Base-by-base conservation (phyloP, 2,329 filamentous ascomycete genomes). In the Elsinoe perseae region DNA sequence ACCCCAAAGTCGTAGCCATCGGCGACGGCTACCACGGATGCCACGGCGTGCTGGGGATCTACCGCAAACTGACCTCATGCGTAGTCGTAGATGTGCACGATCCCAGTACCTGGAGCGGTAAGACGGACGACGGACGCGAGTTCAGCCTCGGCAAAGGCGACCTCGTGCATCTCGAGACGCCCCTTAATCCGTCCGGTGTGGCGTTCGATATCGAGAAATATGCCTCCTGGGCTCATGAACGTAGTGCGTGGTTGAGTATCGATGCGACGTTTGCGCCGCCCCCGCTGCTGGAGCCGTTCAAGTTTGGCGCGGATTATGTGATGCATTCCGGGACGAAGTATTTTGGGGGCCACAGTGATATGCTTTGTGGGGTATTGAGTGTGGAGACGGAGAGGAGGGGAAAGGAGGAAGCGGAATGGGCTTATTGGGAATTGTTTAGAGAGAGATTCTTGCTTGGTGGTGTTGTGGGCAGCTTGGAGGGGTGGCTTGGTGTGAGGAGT, bases 301-400 rank as follows among this genome's bases (percentile, higher is more conserved):
- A 70, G 25, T 85, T 80, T 69, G 92, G 89, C 46, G 89, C 86
- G 25, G 92, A 97, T 71, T 72, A 91, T 1, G 81, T 95, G 30
- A 87, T 97, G 88, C 93, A 98, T 72, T 86, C 81, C 53, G 93
- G 90, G 2, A 95, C 91, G 16, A 98, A 97, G 77, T 98, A 97
- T 72, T 82, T 98, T 62, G 93, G 93, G 18, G 93, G 93, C 0
- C 93, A 98, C 73, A 92, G 86, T 62, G 93, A 98, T 72, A 79
- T 97, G 79, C 81, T 97, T 4, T 95, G 88, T 67, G 93, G 93
- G 20, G 85, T 95, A 16, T 73, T 98, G 25, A 81, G 83, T 0
- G 80, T 90, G 4, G 75, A 79, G 21, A 73, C 73, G 46, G 59
- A 64, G 2, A 56, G 61, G 2, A 30, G 28, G 38, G 53, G 38